Evolutionary conservation across 75 land plant genomes (phyloP).

Genomic region (Picea sitchensis): DNA sequence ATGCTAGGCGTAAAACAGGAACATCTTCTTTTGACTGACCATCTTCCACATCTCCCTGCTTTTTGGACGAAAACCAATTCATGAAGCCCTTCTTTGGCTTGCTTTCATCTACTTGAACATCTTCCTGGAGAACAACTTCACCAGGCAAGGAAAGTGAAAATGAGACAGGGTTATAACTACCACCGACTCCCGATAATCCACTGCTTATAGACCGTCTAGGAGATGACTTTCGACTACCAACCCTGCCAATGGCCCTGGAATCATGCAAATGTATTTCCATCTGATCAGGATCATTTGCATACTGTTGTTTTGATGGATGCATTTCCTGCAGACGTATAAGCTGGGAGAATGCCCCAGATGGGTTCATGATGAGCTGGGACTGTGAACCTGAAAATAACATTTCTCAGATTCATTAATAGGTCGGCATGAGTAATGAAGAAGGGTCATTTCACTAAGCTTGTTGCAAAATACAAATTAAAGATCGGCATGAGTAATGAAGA

Average conservation of each 20-base stretch:
- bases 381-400: conserved; percentile 53
- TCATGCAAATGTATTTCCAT: conserved; percentile 11
- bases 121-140: conserved; percentile 14
- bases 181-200: conserved; percentile 16
- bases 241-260: conserved; percentile 15
- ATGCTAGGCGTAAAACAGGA: conserved; percentile 61
- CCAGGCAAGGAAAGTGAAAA: conserved; percentile 15
- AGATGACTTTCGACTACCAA: conserved; percentile 11
- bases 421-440: not conserved
- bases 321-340: conserved; percentile 48
- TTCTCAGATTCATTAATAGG: not conserved
- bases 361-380: conserved; percentile 47
- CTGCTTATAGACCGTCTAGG: conserved; percentile 29
- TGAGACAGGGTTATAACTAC: conserved; percentile 15
- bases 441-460: not conserved
- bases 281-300: conserved; percentile 2
- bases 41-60: conserved; percentile 12
- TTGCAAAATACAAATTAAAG: not conserved
- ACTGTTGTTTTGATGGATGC: conserved; percentile 16
- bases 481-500: not conserved
- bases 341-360: conserved; percentile 65
- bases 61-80: not conserved
- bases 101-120: not conserved
- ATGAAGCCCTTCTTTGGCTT: not conserved
- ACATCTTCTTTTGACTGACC: conserved; percentile 25